These are phyloP conservation scores for Phialophora expanda DNA, from an alignment of 2,329 filamentous ascomycete genomes.

Conservation along the genomic window DNA sequence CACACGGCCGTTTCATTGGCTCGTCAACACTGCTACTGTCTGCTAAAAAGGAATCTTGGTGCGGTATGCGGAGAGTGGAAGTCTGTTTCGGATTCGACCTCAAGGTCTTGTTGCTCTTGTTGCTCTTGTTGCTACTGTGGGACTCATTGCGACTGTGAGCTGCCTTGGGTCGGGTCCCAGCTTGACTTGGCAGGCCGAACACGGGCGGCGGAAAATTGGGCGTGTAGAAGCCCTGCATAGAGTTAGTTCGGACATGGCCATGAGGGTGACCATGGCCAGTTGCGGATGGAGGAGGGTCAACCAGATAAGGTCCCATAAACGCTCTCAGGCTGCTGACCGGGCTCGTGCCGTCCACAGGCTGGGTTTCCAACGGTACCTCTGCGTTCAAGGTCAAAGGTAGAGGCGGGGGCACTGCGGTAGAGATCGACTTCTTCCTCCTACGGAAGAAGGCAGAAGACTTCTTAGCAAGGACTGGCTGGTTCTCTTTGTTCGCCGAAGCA, in stretches of 20 bases:
- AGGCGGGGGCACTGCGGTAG: slow-evolving; percentile 67
- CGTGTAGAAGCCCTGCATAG: slow-evolving; percentile 37
- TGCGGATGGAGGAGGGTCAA: slow-evolving; percentile 39
- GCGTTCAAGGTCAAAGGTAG: slow-evolving; percentile 54
- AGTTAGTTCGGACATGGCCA: slow-evolving; percentile 33
- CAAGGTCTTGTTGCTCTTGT: slow-evolving; percentile 30
- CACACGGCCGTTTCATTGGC: slow-evolving; percentile 29
- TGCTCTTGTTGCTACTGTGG: slow-evolving; percentile 30
- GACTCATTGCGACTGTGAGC: slow-evolving; percentile 30
- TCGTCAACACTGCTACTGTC: slow-evolving; percentile 43
- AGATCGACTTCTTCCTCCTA: slow-evolving; percentile 85
- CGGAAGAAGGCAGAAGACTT: slow-evolving; percentile 95
- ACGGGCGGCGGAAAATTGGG: slow-evolving; percentile 27
- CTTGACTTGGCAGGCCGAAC: slow-evolving; percentile 24
- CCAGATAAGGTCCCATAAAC: slow-evolving; percentile 84
- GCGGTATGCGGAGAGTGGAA: slow-evolving; percentile 34
- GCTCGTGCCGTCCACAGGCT: slow-evolving; percentile 53
- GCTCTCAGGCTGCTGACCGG: slow-evolving; percentile 80
- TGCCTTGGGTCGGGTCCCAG: slow-evolving; percentile 8
- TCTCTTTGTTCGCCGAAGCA: slow-evolving; percentile 43
- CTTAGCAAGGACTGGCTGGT: slow-evolving; percentile 68
- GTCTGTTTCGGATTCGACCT: slow-evolving; percentile 25
- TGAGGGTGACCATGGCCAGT: slow-evolving; percentile 11
- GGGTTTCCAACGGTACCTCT: slow-evolving; percentile 38
- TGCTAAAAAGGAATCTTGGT: slow-evolving; percentile 42